These are phyloP conservation scores for Penicillium sp. DNA, from an alignment of 2,329 filamentous ascomycete species.

Conservation along the genomic window DNA sequence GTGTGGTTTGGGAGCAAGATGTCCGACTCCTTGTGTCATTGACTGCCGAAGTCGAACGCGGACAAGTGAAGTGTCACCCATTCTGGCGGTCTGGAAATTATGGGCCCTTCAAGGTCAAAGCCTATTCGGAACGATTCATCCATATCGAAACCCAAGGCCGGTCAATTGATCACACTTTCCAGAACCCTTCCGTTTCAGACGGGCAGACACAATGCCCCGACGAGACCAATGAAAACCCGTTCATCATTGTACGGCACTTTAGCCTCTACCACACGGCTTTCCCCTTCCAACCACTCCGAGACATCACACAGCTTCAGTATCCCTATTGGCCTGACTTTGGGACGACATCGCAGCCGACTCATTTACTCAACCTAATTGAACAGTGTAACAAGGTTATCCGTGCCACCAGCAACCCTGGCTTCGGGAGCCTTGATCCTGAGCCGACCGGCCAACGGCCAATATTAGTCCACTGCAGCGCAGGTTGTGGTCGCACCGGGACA, in stretches of 20 bases:
- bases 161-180: slow-evolving; percentile 32
- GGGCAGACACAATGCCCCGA: slow-evolving; percentile 24
- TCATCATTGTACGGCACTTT: slow-evolving; percentile 83
- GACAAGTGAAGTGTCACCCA: slow-evolving; percentile 89
- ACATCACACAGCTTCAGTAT: slow-evolving; percentile 93
- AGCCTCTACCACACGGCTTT: slow-evolving; percentile 71
- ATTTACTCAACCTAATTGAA: slow-evolving; percentile 85
- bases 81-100: slow-evolving; percentile 85
- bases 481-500: slow-evolving; percentile 90
- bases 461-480: slow-evolving; percentile 91
- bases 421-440: slow-evolving; percentile 55
- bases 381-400: slow-evolving; percentile 68
- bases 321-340: slow-evolving; percentile 97
- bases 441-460: slow-evolving; percentile 61
- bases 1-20: slow-evolving; percentile 94
- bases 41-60: slow-evolving; percentile 89
- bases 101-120: slow-evolving; percentile 70
- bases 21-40: slow-evolving; percentile 94
- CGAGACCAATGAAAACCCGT: slow-evolving; percentile 51
- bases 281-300: slow-evolving; percentile 81
- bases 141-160: slow-evolving; percentile 64
- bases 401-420: slow-evolving; percentile 30
- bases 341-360: slow-evolving; percentile 80
- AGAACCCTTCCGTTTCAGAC: slow-evolving; percentile 1
- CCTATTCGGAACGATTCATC: slow-evolving; percentile 77